A percentile compares a stretch with the other conserved stretches of the same genome.
Evolutionary conservation across 495 filamentous ascomycete species (phyloP).

Genomic region (Aspergillus carlsbadensis): DNA sequence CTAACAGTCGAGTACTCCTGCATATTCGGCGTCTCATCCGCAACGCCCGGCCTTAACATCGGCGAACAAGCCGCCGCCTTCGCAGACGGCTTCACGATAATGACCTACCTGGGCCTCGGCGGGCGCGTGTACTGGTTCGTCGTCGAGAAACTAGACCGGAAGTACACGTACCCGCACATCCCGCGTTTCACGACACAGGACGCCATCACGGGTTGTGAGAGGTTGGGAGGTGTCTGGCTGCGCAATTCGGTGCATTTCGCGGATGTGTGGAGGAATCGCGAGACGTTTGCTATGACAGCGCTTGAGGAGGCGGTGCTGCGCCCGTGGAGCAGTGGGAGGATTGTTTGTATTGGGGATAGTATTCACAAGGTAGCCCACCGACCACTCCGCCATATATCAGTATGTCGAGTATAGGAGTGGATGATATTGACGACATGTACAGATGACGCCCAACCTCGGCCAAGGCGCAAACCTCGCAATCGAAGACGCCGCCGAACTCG

Average conservation of each 20-base stretch:
- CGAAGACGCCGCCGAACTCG: not conserved
- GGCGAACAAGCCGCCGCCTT: conserved; percentile 19
- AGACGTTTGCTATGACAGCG: not conserved
- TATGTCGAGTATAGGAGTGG: too few relatives aligned
- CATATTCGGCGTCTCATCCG: conserved; percentile 26
- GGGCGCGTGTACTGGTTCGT: conserved; percentile 31
- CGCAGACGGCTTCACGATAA: conserved; percentile 15
- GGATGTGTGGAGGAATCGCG: not conserved
- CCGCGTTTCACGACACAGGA: conserved; percentile 28
- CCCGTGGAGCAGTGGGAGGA: not conserved
- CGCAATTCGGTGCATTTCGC: not conserved
- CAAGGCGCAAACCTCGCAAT: not conserved
- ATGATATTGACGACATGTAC: not conserved
- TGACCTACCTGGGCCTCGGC: conserved; percentile 20
- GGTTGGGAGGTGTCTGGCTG: not conserved
- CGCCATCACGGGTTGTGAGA: not conserved
- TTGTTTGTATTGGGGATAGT: not conserved
- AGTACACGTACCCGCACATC: conserved; percentile 34
- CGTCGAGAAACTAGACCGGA: conserved; percentile 41
- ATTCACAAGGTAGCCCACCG: not conserved
- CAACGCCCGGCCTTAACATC: conserved; percentile 9
- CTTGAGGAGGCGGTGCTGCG: not conserved
- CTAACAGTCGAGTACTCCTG: conserved; percentile 22
- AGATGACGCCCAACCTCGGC: not conserved
- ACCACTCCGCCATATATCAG: not conserved